Base-by-base conservation (phyloP, 1,139 yeast genomes). In the Candida buenavistaensis region DNA sequence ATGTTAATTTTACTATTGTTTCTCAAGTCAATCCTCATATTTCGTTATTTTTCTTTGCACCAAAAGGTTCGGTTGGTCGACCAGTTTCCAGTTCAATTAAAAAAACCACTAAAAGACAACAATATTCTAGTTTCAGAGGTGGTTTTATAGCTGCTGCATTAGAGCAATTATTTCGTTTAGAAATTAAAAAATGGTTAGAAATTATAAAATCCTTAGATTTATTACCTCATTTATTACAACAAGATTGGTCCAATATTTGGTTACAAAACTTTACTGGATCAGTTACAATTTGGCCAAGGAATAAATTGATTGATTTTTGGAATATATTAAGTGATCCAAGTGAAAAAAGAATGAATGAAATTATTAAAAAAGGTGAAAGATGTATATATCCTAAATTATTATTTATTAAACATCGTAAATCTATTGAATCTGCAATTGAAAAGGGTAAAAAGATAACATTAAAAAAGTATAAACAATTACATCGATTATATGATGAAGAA, bases 21-120 rank as follows among this genome's bases (percentile, higher is more conserved):
- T 81, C 89, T 5, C 95, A 85, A 57, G 92, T 84, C 7, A 85
- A 85, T 52, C 94, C 95, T 1, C 95, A 85, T 54, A 82, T 85
- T 29, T 75, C 84, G 38, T 64, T 85, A 23, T 85, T 85, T 57
- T 82, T 81, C 48, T 85, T 78, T 54, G 85, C 90, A 3, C 89
- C 92, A 12, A 75, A 82, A 47, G 95, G 95, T 2, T 78, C 88
- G 1, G 87, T 84, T 16, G 95, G 95, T 0, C 66, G 84, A 37
- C 95, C 95, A 0, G 87, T 85, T 11, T 74, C 85, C 0, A 52
- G 55, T 4, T 52, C 73, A 0, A 71, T 83, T 40, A 58, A 82
- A n/a, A 76, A 60, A 37, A 66, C 72, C 10, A 6, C 13, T 6
- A 48, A 51, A 25, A 54, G 47, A 12, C 64, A 61, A 36, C 61